Evolutionary conservation across 2,329 filamentous ascomycete genomes (phyloP).

Genomic region (Alternaria triticina): DNA sequence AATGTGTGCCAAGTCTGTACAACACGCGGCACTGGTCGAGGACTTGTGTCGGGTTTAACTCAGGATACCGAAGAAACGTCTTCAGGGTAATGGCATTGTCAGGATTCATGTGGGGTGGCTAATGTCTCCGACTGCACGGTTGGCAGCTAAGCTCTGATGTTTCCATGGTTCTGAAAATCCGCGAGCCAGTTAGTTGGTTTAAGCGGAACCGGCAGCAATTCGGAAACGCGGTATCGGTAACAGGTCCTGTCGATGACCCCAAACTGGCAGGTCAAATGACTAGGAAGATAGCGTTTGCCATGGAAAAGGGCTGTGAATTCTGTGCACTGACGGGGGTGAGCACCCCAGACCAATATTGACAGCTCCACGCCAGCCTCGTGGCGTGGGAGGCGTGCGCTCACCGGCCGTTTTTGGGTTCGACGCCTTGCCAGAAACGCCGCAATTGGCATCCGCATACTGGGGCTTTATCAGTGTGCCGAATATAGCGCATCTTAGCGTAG

Average conservation of each 20-base stretch:
- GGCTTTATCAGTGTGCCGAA: not conserved
- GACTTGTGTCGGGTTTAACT: not conserved
- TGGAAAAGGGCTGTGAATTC: not conserved
- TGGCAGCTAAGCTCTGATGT: not conserved
- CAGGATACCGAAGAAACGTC: not conserved
- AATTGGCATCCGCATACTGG: not conserved
- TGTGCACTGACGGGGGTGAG: conserved; percentile 5
- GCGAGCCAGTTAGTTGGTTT: not conserved
- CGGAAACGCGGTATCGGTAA: conserved; percentile 2
- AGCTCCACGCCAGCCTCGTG: conserved; percentile 4
- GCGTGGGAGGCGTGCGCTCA: not conserved
- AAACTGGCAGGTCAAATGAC: conserved; percentile 7
- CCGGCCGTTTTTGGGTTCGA: not conserved
- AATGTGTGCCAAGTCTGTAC: not conserved
- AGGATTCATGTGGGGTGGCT: not conserved
- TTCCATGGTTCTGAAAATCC: not conserved
- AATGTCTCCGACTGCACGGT: conserved; percentile 1
- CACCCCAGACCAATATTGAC: conserved; percentile 1
- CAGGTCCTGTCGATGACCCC: not conserved
- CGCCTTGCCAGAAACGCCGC: not conserved
- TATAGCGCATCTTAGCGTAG: not conserved
- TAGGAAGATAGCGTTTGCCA: not conserved
- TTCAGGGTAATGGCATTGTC: not conserved
- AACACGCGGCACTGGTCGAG: not conserved
- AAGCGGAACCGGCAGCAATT: conserved; percentile 3